Conservation (phyloP, 805 yeast species). For the Sugiyamaella boreocaroliniensis region DNA sequence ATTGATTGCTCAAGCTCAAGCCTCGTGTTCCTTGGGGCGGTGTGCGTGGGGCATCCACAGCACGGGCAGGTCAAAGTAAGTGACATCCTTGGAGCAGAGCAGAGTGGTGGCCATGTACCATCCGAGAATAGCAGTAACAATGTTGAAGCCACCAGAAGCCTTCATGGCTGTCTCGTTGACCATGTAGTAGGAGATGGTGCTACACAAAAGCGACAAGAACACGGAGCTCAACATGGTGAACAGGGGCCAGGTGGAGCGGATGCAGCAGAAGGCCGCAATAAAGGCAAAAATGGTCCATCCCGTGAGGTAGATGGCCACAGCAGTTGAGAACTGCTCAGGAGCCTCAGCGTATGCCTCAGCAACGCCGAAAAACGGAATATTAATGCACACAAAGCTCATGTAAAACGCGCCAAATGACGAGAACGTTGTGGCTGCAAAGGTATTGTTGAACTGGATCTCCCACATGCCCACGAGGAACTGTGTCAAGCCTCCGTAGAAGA, state of each 20-base stretch:
- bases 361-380: slow-evolving; percentile 54
- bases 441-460: slow-evolving; percentile 55
- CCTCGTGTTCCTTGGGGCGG: not conserved
- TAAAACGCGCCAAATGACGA: slow-evolving; percentile 62
- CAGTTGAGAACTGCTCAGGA: slow-evolving; percentile 30
- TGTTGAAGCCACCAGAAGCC: slow-evolving; percentile 59
- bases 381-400: slow-evolving; percentile 54
- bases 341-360: slow-evolving; percentile 41
- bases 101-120: slow-evolving; percentile 55
- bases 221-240: slow-evolving; percentile 49
- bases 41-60: slow-evolving; percentile 40
- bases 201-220: slow-evolving; percentile 46
- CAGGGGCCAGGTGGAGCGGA: slow-evolving; percentile 60
- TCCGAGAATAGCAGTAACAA: slow-evolving; percentile 47
- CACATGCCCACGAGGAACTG: slow-evolving; percentile 58
- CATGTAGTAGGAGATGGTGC: slow-evolving; percentile 46
- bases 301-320: slow-evolving; percentile 50
- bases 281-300: slow-evolving; percentile 63
- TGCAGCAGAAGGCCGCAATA: slow-evolving; percentile 45
- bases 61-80: slow-evolving; percentile 48
- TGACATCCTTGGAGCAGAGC: slow-evolving; percentile 48
- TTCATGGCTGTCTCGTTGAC: slow-evolving; percentile 34
- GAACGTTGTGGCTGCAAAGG: slow-evolving; percentile 59
- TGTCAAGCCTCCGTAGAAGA: slow-evolving; percentile 54
- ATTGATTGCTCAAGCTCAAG: not conserved